Evolutionary conservation across 2,329 filamentous ascomycete species (phyloP), one percentile per base, ranked within the genome.

Genomic region (Elsinoe fawcettii): DNA sequence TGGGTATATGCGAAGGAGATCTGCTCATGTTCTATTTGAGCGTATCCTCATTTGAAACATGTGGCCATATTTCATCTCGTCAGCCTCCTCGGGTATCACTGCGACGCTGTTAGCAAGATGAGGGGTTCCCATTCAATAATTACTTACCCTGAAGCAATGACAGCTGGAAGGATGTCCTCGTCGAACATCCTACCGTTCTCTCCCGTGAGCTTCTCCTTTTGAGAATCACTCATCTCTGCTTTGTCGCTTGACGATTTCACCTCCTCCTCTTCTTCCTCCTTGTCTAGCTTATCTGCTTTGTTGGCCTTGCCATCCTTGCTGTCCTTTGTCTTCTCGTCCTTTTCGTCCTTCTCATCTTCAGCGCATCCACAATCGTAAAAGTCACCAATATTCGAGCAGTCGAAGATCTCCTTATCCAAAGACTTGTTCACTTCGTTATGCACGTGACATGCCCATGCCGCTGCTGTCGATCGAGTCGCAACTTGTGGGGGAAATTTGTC

Each of bases 291-390:
- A 37, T 56, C 58, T 3, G 58, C 54, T 11, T 57, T 56, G 16
- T 41, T 56, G 25, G 58, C 51, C 46, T 62, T 60, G 9, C 39
- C 55, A 22, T 20, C 51, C 51, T 49, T 57, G 57, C 25, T 61
- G 59, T 54, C 60, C 61, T 25, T 63, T 65, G 16, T 65, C 37
- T 34, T 49, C 18, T 43, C 61, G 8, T 59, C 70, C 34, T 73
- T 71, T 49, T 77, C 76, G 55, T 83, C 70, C 34, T 73, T 71
- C 51, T 77, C 76, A 55, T 83, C 80, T 25, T 81, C 80, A 22
- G 75, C 79, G 66, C 83, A 85, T 30, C 82, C 83, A 64, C 83
- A 86, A 65, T 86, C 82, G 66, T 86, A 86, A 61, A 83, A 84
- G 58, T 84, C 81, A 2, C 82, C 83, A 58, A 86, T 81, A 36